Percentiles rank a stretch among this genome's conserved stretches.
Conservation (phyloP, 768 basidiomycete genomes). For the Psilocybe sp. region DNA sequence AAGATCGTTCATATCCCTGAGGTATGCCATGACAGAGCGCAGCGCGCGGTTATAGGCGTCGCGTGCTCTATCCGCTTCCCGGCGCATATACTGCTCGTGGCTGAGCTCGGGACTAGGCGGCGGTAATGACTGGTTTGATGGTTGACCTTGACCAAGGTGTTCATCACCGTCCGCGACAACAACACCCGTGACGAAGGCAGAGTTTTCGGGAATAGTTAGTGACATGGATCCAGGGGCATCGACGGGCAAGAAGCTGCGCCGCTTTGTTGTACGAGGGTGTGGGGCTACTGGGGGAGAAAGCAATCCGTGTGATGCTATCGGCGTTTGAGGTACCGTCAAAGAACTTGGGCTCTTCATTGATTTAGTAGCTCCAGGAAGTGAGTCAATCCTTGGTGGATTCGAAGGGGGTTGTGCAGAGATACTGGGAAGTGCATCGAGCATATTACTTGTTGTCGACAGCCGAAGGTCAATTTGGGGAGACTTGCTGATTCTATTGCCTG, state of each 20-base stretch:
- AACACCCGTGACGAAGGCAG: conserved; percentile 54
- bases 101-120: conserved; percentile 43
- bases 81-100: conserved; percentile 50
- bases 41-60: conserved; percentile 80
- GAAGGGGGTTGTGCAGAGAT: conserved; percentile 27
- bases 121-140: conserved; percentile 12
- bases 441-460: conserved; percentile 63
- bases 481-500: conserved; percentile 32
- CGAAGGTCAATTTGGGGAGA: conserved; percentile 68
- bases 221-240: conserved; percentile 55
- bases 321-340: too few relatives aligned
- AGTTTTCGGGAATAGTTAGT: conserved; percentile 58
- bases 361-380: too few relatives aligned
- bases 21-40: conserved; percentile 91
- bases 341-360: too few relatives aligned
- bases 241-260: conserved; percentile 88
- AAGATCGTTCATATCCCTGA: conserved; percentile 93
- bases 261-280: conserved; percentile 54
- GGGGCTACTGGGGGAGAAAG: conserved; percentile 28
- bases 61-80: conserved; percentile 68
- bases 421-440: conserved; percentile 46
- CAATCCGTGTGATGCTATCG: conserved; percentile 16
- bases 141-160: conserved; percentile 16
- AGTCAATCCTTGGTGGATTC: conserved; percentile 4
- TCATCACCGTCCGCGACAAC: conserved; percentile 33